Conservation (phyloP, 257 asterid genomes). For the Penstemon davidsonii region DNA sequence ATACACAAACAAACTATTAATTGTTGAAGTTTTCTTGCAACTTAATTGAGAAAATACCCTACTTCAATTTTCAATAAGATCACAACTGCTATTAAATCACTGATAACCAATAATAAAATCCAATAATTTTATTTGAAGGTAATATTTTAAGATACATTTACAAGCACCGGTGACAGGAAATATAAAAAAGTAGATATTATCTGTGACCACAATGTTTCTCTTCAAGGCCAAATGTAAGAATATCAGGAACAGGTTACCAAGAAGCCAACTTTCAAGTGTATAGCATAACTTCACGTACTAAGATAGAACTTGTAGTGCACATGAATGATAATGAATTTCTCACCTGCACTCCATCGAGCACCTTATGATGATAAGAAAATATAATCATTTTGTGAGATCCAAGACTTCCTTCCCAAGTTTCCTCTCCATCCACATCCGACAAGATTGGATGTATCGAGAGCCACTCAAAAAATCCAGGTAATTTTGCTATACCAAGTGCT, state of each 20-base stretch:
- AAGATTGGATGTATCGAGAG: conserved; percentile 84
- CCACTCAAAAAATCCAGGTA: conserved; percentile 94
- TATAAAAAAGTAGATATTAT: not conserved
- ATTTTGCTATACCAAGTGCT: conserved; percentile 84
- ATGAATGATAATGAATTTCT: conserved; percentile 13
- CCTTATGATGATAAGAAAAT: conserved; percentile 95
- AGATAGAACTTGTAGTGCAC: conserved; percentile 4
- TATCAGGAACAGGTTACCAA: not conserved
- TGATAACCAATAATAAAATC: no score
- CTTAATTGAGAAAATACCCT: no score
- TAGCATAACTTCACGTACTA: conserved; percentile 8
- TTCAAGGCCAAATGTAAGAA: conserved; percentile 1
- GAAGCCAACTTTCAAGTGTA: conserved; percentile 15
- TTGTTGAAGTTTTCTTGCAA: no score
- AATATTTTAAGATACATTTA: not conserved
- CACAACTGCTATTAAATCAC: no score
- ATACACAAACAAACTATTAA: no score
- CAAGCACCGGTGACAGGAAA: not conserved
- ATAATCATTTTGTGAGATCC: conserved; percentile 90
- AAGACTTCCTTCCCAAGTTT: conserved; percentile 47
- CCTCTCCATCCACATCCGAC: conserved; percentile 61
- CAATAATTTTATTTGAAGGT: no score
- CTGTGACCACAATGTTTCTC: conserved; percentile 2
- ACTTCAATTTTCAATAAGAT: no score
- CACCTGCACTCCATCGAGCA: conserved; percentile 95